Evolutionary conservation across 2,329 filamentous ascomycete species (phyloP), one percentile per base, ranked within the genome.

Genomic region (Knufia fluminis): DNA sequence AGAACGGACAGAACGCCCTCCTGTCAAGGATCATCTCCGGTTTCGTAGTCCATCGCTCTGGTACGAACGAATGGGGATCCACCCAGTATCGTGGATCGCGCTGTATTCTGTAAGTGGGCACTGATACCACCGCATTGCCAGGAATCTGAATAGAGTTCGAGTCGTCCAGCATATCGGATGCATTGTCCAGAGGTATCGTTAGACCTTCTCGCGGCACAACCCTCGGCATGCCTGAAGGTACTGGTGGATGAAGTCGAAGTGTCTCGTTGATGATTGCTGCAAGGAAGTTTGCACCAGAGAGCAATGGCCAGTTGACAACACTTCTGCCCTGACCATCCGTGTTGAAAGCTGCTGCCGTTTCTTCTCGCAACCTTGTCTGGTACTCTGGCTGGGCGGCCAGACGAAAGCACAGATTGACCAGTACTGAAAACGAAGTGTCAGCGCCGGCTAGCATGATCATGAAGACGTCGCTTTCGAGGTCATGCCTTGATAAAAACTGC

Each of bases 31-130:
- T 52, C 49, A 68, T 49, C 12, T 68, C 60, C 2, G 60, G 60
- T 20, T 72, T 67, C 35, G 70, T 60, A 19, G 63, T 39, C 73
- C 72, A 76, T 32, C 74, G 66, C 28, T 67, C 64, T 1, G 73
- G 73, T 16, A 65, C 60, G 65, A 70, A 76, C 3, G 52, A 57
- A 28, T 73, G 67, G 0, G 73, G 69, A 0, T 72, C 63, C 0
- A 70, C 70, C 50, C 72, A 76, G 7, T 74, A 65, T 0, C 65
- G 61, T 1, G 66, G 60, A 45, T 76, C 72, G 9, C 68, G 67
- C 55, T 76, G 75, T 2, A 75, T 67, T 2, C 74, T 72, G 52
- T 73, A 76, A 6, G 73, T 69, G 47, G 71, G 68, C 4, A 68
- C 66, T 47, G 66, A 71, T 20, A 73, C 67, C 14, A 68, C 58